phyloP scores from a whole-genome alignment of 441 rosid species.

The Capsella rubella region DNA sequence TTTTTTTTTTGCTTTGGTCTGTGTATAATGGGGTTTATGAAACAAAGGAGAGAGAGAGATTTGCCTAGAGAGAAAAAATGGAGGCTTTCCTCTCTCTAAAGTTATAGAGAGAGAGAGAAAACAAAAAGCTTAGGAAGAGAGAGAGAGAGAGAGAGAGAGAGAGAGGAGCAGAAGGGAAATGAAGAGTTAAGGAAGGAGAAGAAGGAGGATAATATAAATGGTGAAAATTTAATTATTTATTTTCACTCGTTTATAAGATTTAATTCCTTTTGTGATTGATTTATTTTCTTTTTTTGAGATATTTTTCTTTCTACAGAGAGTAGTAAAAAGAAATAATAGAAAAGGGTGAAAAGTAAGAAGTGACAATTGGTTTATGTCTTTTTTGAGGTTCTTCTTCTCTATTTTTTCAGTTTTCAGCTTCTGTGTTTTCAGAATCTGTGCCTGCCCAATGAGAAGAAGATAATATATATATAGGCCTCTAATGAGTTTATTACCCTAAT shows the following conservation, averaged over 20 bases:
- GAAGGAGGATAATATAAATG: slow-evolving; percentile 43
- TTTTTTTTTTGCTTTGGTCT: slow-evolving; percentile 24
- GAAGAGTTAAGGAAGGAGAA: slow-evolving; percentile 31
- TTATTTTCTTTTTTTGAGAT: slow-evolving; percentile 16
- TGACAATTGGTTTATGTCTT: slow-evolving; percentile 18
- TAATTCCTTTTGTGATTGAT: not conserved
- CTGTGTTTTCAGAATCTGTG: slow-evolving; percentile 27
- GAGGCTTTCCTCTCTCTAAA: slow-evolving; percentile 37
- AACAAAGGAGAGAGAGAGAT: not conserved
- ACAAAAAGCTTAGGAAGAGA: slow-evolving; percentile 21
- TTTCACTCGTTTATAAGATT: slow-evolving; percentile 13
- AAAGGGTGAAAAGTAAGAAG: not conserved
- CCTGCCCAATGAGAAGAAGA: slow-evolving; percentile 24
- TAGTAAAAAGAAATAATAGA: not conserved
- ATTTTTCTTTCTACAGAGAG: not conserved
- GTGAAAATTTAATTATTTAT: slow-evolving; percentile 15
- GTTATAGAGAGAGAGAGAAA: slow-evolving; percentile 42
- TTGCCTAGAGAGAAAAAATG: slow-evolving; percentile 17
- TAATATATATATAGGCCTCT: not conserved
- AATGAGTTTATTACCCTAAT: not conserved
- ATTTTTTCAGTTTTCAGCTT: slow-evolving; percentile 22
- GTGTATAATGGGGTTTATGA: slow-evolving; percentile 30
- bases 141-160: slow-evolving; percentile 43
- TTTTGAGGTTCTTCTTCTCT: slow-evolving; percentile 4
- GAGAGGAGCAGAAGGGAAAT: slow-evolving; percentile 13